Conservation (phyloP, 768 basidiomycete genomes). For the Hericium rajendrae region DNA sequence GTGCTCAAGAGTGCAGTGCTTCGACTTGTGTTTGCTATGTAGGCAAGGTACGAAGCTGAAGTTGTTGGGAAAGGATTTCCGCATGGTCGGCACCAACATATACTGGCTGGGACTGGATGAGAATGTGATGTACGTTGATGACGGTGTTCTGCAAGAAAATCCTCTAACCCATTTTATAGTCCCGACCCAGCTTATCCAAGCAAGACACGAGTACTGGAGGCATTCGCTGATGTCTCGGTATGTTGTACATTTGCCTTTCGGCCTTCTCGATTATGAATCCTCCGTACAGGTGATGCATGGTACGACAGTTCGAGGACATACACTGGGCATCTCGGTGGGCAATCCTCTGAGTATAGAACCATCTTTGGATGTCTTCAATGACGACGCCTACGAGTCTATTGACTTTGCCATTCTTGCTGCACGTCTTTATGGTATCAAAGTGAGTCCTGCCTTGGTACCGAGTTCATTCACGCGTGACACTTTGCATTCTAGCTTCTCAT, state of each 20-base stretch:
- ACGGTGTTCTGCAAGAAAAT: background rate
- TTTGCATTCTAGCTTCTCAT: constrained; percentile 5
- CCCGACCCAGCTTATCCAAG: constrained; percentile 17
- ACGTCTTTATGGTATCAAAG: background rate
- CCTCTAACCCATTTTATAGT: background rate
- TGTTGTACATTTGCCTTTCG: background rate
- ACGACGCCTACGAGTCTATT: constrained; percentile 18
- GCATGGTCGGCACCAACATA: constrained; percentile 16
- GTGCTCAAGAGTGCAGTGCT: background rate
- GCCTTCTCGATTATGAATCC: no score
- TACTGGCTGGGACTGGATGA: constrained; percentile 27
- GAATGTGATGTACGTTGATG: constrained; percentile 16
- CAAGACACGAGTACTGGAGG: constrained; percentile 17
- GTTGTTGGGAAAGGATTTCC: background rate
- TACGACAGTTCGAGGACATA: constrained; percentile 20
- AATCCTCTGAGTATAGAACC: constrained; percentile 21
- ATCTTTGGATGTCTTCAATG: constrained; percentile 18
- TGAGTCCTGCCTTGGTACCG: background rate
- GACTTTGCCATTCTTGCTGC: constrained; percentile 20
- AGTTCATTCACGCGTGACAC: no score
- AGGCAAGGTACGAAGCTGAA: background rate
- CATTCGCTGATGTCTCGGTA: constrained; percentile 16
- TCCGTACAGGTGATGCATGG: constrained; percentile 13
- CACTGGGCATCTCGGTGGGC: constrained; percentile 22
- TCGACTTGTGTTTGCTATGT: background rate